Evolutionary conservation across 768 basidiomycete species (phyloP), one percentile per base, ranked within the genome.

Genomic region (Mycena capillaripes): DNA sequence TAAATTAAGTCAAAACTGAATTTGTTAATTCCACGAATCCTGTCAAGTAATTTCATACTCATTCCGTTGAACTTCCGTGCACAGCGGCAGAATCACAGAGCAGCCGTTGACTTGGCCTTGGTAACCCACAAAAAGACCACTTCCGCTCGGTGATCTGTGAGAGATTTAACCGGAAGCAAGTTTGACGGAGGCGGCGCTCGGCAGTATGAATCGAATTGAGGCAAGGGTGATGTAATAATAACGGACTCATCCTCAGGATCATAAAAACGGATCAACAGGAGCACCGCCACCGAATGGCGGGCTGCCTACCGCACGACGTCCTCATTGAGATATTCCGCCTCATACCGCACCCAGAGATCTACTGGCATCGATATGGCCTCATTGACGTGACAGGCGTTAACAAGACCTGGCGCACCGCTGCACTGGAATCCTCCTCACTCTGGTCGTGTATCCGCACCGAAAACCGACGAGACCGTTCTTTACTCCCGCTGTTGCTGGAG

Each of bases 381-480:
- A 4, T 66, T 6, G 55, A 66, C 40, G 64, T 46, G 8, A 12
- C 64, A 19, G 42, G 27, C 53, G 64, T 66, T n/a, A 57, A 44
- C 64, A 66, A 44, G 32, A 6, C 38, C 40, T 66, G 64, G 64
- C 64, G 64, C 55, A 19, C 40, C 30, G 64, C 64, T 34, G 64
- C 64, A 66, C 27, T 57, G 21, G 53, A 55, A 56, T 66, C 29
- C 40, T 6, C 36, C 64, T 44, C 64, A n/a, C 64, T 66, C 64
- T 66, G 64, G 64, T 56, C 64, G 53, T 46, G 53, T 46, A 66
- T 66, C 27, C 64, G 64, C 14, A 66, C 52, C 5, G 32, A 66
- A 56, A 32, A 14, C 12, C 64, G 53, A 3, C 64, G 64, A 5
- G 53, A 66, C 64, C 55, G 17, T 32, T 19, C 5, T 44, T 56